Evolutionary conservation across 2,329 filamentous ascomycete species (phyloP), one percentile per base, ranked within the genome.

Genomic region (Albifimbria verrucaria): DNA sequence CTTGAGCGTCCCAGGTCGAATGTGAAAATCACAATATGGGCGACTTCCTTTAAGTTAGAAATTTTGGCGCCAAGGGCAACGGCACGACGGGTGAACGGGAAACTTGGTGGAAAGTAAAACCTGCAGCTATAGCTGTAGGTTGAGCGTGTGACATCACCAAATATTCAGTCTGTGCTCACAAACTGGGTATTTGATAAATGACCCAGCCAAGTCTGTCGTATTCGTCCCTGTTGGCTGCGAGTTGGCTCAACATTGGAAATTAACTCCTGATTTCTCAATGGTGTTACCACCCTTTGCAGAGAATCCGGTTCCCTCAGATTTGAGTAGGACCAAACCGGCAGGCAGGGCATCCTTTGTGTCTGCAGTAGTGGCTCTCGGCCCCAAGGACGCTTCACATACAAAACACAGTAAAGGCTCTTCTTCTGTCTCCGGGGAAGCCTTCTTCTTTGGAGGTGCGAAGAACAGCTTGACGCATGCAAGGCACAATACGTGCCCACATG

Each of bases 401-500:
- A 91, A 97, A 70, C 94, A 97, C 36, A 68, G 57, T 6, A 67
- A 62, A 11, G 79, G 72, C 2, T 90, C 71, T 10, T 71, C 70
- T 2, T 79, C 77, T 1, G 70, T 70, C 2, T 79, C 77, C 1
- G 70, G 62, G 10, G 66, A 62, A 12, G 60, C 55, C 21, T 71
- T 64, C 54, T 70, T 76, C 59, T 65, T 77, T 52, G 71, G 74
- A 42, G 84, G 80, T 7, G 79, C 80, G 78, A 97, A 87, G 69
- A 97, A 96, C 65, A 92, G 89, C 51, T 86, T 82, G 17, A 92
- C 87, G 65, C 93, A 97, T 39, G 82, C 87, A 62, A 89, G 87
- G 71, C 93, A 99, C 21, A 97, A 72, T 1, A 97, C 92, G 67
- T 99, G 93, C 0, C 93, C 93, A 64, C 93, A 99, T 0, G 90